Conservation (phyloP, 495 filamentous ascomycete species). For the Annulohypoxylon maeteangense region DNA sequence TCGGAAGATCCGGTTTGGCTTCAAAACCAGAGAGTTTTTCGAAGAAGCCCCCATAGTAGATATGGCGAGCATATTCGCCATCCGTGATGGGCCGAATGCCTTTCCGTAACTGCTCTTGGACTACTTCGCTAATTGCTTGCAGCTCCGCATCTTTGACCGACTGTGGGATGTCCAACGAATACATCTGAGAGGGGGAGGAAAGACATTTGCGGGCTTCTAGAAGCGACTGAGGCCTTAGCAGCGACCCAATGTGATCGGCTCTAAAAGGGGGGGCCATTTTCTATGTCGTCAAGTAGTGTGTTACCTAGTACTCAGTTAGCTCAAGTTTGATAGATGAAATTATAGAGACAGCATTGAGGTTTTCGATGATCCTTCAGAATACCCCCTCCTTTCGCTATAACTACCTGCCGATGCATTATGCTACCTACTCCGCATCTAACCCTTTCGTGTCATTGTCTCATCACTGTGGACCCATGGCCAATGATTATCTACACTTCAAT, state of each 20-base stretch:
- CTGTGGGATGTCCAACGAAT: conserved; percentile 59
- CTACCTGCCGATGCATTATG: not conserved
- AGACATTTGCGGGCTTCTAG: conserved; percentile 63
- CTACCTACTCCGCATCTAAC: conserved; percentile 10
- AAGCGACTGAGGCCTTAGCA: conserved; percentile 76
- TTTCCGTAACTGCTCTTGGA: conserved; percentile 70
- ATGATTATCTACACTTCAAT: not conserved
- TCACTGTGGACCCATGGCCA: not conserved
- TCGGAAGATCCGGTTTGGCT: conserved; percentile 51
- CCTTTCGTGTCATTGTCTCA: not conserved
- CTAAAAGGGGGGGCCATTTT: conserved; percentile 73
- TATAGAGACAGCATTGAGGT: not conserved
- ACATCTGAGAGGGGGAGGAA: conserved; percentile 46
- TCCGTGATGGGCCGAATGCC: conserved; percentile 76
- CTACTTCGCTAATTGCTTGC: conserved; percentile 70
- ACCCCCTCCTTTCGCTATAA: not conserved
- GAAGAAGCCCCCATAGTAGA: conserved; percentile 76
- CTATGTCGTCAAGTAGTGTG: not conserved
- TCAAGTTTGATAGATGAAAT: not conserved
- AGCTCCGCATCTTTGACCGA: conserved; percentile 65
- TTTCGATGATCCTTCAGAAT: not conserved
- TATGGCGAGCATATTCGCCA: conserved; percentile 78
- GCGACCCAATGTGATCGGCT: conserved; percentile 84
- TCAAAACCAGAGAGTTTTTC: conserved; percentile 67
- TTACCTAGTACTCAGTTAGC: not conserved